Percentiles rank a stretch among this genome's conserved stretches.
Evolutionary conservation across 2,329 filamentous ascomycete species (phyloP).

Genomic region (Spiromastix sp.): DNA sequence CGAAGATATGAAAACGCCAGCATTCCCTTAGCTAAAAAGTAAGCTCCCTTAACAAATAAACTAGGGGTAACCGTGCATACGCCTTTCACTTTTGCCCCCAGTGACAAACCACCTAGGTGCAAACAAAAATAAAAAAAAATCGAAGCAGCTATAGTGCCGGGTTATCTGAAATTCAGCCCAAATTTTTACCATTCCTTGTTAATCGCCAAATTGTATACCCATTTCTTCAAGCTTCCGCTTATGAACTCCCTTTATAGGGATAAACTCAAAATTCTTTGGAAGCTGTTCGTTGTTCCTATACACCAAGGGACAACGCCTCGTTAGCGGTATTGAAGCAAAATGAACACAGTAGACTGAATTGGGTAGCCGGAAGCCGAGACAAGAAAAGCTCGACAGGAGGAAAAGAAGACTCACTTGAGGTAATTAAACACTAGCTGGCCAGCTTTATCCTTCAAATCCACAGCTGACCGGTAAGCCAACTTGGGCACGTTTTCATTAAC

Average conservation of each 20-base stretch:
- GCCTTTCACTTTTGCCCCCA: too few relatives aligned
- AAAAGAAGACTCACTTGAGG: constrained; percentile 29
- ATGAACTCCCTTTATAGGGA: constrained; percentile 25
- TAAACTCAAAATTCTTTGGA: constrained; percentile 34
- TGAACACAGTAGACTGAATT: neutral
- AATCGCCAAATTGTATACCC: constrained; percentile 3
- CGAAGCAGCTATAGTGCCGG: too few relatives aligned
- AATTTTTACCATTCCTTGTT: neutral
- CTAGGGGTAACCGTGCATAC: too few relatives aligned
- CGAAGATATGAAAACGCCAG: too few relatives aligned
- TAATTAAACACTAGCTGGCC: constrained; percentile 42
- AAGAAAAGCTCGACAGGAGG: neutral
- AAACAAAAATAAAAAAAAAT: neutral
- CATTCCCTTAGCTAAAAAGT: too few relatives aligned
- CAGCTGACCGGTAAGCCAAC: constrained; percentile 35
- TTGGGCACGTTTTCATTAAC: constrained; percentile 19
- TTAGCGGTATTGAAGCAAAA: constrained; percentile 1
- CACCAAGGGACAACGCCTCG: constrained; percentile 3
- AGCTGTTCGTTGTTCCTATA: constrained; percentile 22
- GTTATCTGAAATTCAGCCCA: too few relatives aligned
- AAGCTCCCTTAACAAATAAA: too few relatives aligned
- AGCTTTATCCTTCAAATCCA: constrained; percentile 46
- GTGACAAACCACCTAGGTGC: too few relatives aligned
- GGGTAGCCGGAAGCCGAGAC: constrained; percentile 8
- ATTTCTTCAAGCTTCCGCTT: constrained; percentile 4